Percentiles rank a stretch among this genome's conserved stretches.
Conservation (phyloP, 1,284 basidiomycete species). For the Jaminaea rosea region DNA sequence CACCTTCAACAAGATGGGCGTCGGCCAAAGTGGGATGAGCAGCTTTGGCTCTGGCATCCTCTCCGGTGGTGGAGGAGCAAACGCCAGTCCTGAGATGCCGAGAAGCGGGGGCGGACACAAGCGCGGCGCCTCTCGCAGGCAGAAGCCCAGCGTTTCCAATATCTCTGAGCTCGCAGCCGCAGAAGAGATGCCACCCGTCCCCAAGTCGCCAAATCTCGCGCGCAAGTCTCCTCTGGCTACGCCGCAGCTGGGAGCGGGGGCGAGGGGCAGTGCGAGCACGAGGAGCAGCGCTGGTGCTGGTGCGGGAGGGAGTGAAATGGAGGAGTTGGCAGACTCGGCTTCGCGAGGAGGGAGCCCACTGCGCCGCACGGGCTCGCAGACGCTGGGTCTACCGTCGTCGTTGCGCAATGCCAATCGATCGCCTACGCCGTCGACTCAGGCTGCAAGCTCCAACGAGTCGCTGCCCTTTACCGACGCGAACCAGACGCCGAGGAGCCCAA, state of each 20-base stretch:
- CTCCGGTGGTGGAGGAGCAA: conserved; percentile 17
- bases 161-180: no score
- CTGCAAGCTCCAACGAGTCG: conserved; percentile 24
- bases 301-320: neutral
- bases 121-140: neutral
- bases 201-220: no score
- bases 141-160: no score
- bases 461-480: conserved; percentile 24
- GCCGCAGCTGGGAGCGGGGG: no score
- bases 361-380: neutral
- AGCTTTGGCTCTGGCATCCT: conserved; percentile 5
- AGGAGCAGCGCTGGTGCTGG: no score
- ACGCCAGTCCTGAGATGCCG: neutral
- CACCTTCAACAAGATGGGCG: conserved; percentile 86
- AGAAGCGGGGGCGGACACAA: neutral
- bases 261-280: no score
- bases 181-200: no score
- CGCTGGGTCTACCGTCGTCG: neutral
- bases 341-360: neutral
- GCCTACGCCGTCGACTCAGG: conserved; percentile 5
- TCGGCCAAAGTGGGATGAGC: conserved; percentile 26
- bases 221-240: no score
- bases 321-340: neutral
- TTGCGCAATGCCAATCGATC: no score
- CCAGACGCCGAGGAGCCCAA: no score